A percentile compares a stretch with the other conserved stretches of the same genome.
These are phyloP conservation scores for Salisapilia sapeloensis DNA, from an alignment of 352 stramenopile species.

Conservation along the genomic window DNA sequence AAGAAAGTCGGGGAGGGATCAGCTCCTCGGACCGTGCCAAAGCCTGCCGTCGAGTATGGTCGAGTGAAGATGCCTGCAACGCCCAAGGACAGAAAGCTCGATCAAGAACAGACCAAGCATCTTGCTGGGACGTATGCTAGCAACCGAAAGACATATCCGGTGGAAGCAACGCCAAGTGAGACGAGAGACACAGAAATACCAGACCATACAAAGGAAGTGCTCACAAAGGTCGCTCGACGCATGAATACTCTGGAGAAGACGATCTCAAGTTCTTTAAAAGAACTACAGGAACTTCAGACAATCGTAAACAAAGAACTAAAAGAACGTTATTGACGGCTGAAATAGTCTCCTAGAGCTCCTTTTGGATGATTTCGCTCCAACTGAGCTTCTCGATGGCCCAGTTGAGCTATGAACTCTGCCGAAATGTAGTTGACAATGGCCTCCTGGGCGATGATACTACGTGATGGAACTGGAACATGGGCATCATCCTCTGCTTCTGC, in stretches of 20 bases:
- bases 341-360: constrained; percentile 33
- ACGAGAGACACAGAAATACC: background rate
- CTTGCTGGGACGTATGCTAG: too few relatives aligned
- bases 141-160: too few relatives aligned
- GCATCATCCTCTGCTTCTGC: constrained; percentile 24
- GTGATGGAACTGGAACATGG: constrained; percentile 42
- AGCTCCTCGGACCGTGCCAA: constrained; percentile 11
- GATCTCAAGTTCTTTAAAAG: too few relatives aligned
- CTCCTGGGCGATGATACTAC: constrained; percentile 70
- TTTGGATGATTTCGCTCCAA: constrained; percentile 51
- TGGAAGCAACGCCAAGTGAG: background rate
- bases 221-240: too few relatives aligned
- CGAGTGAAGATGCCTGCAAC: constrained; percentile 1
- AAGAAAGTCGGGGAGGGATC: constrained; percentile 33
- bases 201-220: background rate
- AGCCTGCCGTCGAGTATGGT: background rate
- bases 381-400: constrained; percentile 7
- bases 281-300: too few relatives aligned
- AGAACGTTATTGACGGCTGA: too few relatives aligned
- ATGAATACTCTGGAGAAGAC: too few relatives aligned
- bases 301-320: too few relatives aligned
- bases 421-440: constrained; percentile 56
- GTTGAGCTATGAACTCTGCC: constrained; percentile 26
- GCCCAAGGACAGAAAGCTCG: too few relatives aligned
- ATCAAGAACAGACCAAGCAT: too few relatives aligned